phyloP scores from a whole-genome alignment of 1,284 basidiomycete genomes.

The Termitomyces sp. region DNA sequence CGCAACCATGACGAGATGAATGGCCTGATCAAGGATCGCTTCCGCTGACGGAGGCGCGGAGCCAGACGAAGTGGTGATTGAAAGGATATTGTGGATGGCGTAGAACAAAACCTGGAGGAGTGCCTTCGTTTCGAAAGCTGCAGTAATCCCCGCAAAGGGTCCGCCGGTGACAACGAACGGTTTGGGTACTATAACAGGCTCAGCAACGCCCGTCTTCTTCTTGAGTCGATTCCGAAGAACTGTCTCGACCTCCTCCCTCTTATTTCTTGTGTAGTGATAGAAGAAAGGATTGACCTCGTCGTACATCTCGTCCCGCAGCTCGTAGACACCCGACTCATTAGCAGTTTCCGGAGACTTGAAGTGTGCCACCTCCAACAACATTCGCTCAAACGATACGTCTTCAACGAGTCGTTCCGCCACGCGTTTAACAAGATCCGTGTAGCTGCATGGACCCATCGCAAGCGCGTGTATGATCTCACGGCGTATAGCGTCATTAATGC shows the following conservation, averaged over 20 bases:
- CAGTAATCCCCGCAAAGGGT: constrained; percentile 59
- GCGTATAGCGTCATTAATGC: constrained; percentile 64
- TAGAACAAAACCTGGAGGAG: constrained; percentile 78
- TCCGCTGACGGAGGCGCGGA: constrained; percentile 70
- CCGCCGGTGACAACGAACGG: constrained; percentile 61
- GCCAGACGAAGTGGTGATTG: constrained; percentile 52
- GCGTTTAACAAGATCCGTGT: constrained; percentile 89
- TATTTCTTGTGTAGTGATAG: constrained; percentile 93
- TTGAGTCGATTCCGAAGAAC: constrained; percentile 67
- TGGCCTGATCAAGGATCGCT: constrained; percentile 82
- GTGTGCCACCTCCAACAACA: constrained; percentile 75
- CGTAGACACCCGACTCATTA: constrained; percentile 81
- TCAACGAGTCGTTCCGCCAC: constrained; percentile 89
- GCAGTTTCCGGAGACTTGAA: constrained; percentile 80
- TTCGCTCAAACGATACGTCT: constrained; percentile 79
- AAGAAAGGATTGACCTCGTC: constrained; percentile 95
- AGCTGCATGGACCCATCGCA: constrained; percentile 83
- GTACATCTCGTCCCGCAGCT: constrained; percentile 79
- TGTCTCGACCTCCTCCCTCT: constrained; percentile 89
- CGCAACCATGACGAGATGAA: constrained; percentile 84
- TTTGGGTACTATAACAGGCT: constrained; percentile 74
- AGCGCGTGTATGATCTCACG: constrained; percentile 91
- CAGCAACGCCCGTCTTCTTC: constrained; percentile 56
- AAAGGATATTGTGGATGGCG: constrained; percentile 64
- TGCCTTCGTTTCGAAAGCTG: constrained; percentile 61